A percentile compares a stretch with the other conserved stretches of the same genome.
Conservation (phyloP, 148 eudicot species). For the Chenopodium berlandieri region DNA sequence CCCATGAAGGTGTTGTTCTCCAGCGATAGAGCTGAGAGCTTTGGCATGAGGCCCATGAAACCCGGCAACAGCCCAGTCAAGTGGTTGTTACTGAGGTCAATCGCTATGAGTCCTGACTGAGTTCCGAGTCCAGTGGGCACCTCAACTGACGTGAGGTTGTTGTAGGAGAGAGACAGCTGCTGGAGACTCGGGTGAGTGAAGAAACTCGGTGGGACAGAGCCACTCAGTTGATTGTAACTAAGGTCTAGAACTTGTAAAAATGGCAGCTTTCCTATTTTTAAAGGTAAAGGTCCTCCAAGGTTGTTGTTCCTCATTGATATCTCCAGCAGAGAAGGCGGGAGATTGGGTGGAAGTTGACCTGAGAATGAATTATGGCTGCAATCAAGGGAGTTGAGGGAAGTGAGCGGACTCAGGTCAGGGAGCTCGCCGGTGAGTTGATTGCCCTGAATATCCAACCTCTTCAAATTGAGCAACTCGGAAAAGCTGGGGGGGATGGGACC, state of each 20-base stretch:
- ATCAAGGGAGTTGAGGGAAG: conserved; percentile 39
- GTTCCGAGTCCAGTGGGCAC: conserved; percentile 25
- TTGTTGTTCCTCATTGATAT: conserved; percentile 54
- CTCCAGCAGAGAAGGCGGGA: conserved; percentile 55
- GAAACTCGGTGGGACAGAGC: conserved; percentile 52
- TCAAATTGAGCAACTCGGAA: conserved; percentile 40
- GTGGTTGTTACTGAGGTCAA: conserved; percentile 63
- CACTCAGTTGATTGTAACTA: conserved; percentile 63
- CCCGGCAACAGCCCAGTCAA: conserved; percentile 61
- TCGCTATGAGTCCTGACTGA: conserved; percentile 52
- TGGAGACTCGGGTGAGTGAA: conserved; percentile 66
- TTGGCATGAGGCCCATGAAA: conserved; percentile 78
- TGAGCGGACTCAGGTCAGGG: conserved; percentile 61
- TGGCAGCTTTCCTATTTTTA: conserved; percentile 1
- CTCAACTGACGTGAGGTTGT: conserved; percentile 27
- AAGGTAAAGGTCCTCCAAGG: conserved; percentile 27
- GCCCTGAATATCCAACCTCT: conserved; percentile 60
- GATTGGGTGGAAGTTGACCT: conserved; percentile 41
- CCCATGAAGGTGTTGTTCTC: conserved; percentile 74
- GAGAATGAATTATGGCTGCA: conserved; percentile 61
- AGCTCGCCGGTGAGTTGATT: conserved; percentile 56
- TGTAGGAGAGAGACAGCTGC: conserved; percentile 52
- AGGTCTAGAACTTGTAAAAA: conserved; percentile 73
- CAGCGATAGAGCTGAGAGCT: conserved; percentile 51
- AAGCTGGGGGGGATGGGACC: conserved; percentile 49